phyloP scores from a whole-genome alignment of 1,139 yeast genomes.

The Sugiyamaella xylanicola region DNA sequence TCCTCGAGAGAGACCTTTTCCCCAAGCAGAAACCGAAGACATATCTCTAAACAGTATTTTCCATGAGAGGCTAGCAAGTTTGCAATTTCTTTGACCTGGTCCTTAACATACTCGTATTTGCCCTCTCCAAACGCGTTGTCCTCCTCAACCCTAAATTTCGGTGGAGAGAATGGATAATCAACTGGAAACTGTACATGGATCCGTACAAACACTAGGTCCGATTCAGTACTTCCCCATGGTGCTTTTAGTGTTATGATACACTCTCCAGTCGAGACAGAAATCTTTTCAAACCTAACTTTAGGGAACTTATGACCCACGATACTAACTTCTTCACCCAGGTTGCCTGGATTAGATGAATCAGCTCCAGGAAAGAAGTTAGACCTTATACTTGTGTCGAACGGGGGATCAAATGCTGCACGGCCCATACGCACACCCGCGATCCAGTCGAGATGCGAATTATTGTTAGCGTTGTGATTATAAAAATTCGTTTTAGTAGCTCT shows the following conservation, averaged over 20 bases:
- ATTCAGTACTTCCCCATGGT: slow-evolving; percentile 59
- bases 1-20: slow-evolving; percentile 55
- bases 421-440: slow-evolving; percentile 89
- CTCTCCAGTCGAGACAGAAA: slow-evolving; percentile 83
- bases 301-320: slow-evolving; percentile 90
- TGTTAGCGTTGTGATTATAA: slow-evolving; percentile 6
- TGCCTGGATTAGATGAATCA: slow-evolving; percentile 58
- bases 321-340: slow-evolving; percentile 89
- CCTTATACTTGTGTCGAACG: slow-evolving; percentile 32
- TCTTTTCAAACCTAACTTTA: slow-evolving; percentile 79
- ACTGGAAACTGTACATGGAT: slow-evolving; percentile 68
- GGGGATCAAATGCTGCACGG: slow-evolving; percentile 48
- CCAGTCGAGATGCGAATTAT: slow-evolving; percentile 81
- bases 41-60: slow-evolving; percentile 75
- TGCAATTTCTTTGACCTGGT: slow-evolving; percentile 58
- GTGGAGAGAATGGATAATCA: slow-evolving; percentile 65
- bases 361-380: slow-evolving; percentile 32
- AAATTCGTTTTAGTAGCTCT: slow-evolving; percentile 6
- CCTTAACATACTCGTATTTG: slow-evolving; percentile 53
- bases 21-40: slow-evolving; percentile 77
- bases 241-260: slow-evolving; percentile 76
- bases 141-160: slow-evolving; percentile 73
- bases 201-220: slow-evolving; percentile 68
- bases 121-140: slow-evolving; percentile 63
- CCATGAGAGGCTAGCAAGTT: slow-evolving; percentile 57